These are phyloP conservation scores for Rhizopogon vinicolor DNA, from an alignment of 768 basidiomycete species.

Conservation along the genomic window DNA sequence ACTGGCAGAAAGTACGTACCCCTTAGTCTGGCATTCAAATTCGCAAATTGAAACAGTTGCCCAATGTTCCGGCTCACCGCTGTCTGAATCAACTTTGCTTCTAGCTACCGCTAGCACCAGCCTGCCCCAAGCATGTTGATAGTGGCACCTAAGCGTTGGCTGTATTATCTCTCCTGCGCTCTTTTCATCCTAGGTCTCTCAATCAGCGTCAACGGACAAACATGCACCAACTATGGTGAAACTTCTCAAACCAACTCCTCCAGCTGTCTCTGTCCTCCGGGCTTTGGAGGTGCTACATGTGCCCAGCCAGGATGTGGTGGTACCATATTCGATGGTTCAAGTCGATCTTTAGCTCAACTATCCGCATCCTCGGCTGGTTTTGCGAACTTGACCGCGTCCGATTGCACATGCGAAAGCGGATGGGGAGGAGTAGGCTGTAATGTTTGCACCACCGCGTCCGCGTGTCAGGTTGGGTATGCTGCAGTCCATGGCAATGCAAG, in stretches of 20 bases:
- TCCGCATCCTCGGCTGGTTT: slow-evolving; percentile 36
- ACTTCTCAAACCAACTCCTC: slow-evolving; percentile 10
- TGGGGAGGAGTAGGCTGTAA: slow-evolving; percentile 82
- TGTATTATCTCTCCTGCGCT: background rate
- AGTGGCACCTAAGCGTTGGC: background rate
- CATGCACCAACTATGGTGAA: slow-evolving; percentile 22
- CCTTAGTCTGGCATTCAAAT: too few relatives aligned
- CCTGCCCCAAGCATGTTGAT: background rate
- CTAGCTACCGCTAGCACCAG: too few relatives aligned
- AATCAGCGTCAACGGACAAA: slow-evolving; percentile 16
- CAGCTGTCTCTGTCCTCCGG: slow-evolving; percentile 71
- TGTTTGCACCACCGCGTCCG: slow-evolving; percentile 63
- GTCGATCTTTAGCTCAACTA: slow-evolving; percentile 45
- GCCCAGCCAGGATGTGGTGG: slow-evolving; percentile 74
- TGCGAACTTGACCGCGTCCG: slow-evolving; percentile 62
- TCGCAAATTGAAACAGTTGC: background rate
- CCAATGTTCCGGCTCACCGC: background rate
- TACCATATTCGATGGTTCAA: slow-evolving; percentile 68
- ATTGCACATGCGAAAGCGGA: slow-evolving; percentile 66
- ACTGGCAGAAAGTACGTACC: too few relatives aligned
- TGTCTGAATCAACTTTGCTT: too few relatives aligned
- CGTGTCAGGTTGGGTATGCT: slow-evolving; percentile 64
- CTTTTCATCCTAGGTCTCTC: slow-evolving; percentile 10
- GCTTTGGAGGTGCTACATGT: slow-evolving; percentile 73
- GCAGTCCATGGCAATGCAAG: slow-evolving; percentile 34